Base-by-base conservation (phyloP, 768 basidiomycete genomes). In the Xerocomellus chrysenteron region DNA sequence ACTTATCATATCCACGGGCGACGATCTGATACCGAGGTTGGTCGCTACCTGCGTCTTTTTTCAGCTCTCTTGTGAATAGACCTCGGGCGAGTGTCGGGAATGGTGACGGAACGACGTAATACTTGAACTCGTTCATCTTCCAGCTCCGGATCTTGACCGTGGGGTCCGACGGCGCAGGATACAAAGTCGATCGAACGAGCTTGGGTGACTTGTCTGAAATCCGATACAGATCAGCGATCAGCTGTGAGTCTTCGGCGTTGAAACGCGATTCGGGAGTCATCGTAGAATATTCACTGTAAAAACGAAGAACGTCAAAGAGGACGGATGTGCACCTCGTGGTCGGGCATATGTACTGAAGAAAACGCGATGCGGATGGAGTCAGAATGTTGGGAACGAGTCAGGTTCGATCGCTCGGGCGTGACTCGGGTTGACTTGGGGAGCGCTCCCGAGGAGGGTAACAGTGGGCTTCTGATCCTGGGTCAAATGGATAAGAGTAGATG, bases 61-160 rank as follows among this genome's bases (percentile, higher is more conserved):
- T 55, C 14, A 80, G 52, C 35, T 88, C 80, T 12, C 76, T 71
- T 0, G 91, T 88, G 70, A 98, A 98, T 26, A 99, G 68, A 0
- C 97, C 97, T 28, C 97, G 77, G 0, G 94, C 97, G n/a, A 97
- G 82, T 0, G 94, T 97, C 2, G 96, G 96, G 67, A 98, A 97
- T 0, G 93, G 93, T 11, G 87, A 90, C 0, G 93, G 93, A 2
- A 92, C 79, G 47, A 90, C 85, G 57, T 92, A 89, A 74, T 96
- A 98, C 69, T 93, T 93, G 79, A 86, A 92, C 71, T 98, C 97
- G 72, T 92, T 90, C 93, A 98, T 94, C 78, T 94, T 96, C 96
- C 96, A 98, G 74, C 90, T 93, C 4, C 83, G 80, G 32, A 98
- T 74, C 4, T 69, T 65, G 63, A 86, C 77, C 2, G 69, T 61